Base-by-base conservation (phyloP, 768 basidiomycete species). In the Chalciporus piperatus region DNA sequence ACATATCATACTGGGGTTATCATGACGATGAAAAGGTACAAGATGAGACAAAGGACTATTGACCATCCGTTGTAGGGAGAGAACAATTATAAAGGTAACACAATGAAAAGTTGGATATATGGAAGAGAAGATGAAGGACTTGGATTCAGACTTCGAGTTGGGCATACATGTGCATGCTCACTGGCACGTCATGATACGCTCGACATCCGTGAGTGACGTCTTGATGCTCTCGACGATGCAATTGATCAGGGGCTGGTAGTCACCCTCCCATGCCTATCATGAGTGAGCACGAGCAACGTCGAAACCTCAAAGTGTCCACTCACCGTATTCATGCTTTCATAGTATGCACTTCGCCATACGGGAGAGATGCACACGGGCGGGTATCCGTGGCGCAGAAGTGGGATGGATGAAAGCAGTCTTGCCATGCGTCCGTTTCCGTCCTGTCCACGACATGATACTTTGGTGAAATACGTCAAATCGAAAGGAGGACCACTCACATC, bases 401-500 rank as follows among this genome's bases (percentile, higher is more conserved):
- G 69, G 6, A 70, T 70, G 41, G 70, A 72, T 0, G 69, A 71
- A 6, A 70, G 39, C 8, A 70, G 48, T 32, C 64, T 60, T 13
- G 69, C 67, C 63, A 70, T 65, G 9, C 69, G 61, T n/a, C 70
- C 67, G 50, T 70, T 70, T 41, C 70, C 69, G 17, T 70, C 65
- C 69, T 70, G n/a, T 6, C 13, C 41, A 38, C 3, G 19, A 16
- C 27, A 47, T 19, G 16, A 28, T n/a, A 19, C 11, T 45, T 35
- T n/a, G n/a, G 32, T 45, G 27, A 27, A 47, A 22, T 20, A 47
- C 35, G 13, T 23, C 9, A 11, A 10, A 30, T 11, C 28, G 28
- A 30, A 30, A 5, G 10, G 30, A 32, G 30, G 8, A 32, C 1
- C 27, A 27, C 68, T 49, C 54, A 70, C 69, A 40, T 70, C 69